Evolutionary conservation across 2,329 filamentous ascomycete species (phyloP).

Genomic region (Clonostachys rhizophaga): DNA sequence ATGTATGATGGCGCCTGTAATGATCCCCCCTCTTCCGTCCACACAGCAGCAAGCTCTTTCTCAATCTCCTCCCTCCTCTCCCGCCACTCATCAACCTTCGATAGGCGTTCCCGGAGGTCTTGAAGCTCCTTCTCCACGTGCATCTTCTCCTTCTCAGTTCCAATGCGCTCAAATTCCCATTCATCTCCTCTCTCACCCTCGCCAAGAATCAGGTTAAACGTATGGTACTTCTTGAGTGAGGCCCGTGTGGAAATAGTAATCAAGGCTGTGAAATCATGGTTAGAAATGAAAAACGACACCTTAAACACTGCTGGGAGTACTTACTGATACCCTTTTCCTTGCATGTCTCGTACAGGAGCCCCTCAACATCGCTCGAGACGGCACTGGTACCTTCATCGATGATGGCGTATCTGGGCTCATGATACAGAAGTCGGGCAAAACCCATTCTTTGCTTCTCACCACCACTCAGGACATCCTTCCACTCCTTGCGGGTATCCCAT

Average conservation of each 20-base stretch:
- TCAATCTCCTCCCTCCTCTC: constrained; percentile 75
- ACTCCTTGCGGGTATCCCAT: constrained; percentile 95
- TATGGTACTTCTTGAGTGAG: constrained; percentile 93
- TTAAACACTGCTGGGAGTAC: constrained; percentile 26
- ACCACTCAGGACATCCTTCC: constrained; percentile 96
- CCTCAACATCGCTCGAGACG: constrained; percentile 91
- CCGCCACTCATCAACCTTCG: constrained; percentile 83
- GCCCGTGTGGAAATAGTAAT: constrained; percentile 95
- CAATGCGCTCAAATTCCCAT: constrained; percentile 92
- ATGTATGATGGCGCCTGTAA: constrained; percentile 33
- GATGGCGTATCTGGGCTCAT: constrained; percentile 91
- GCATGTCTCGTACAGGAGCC: constrained; percentile 84
- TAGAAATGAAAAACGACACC: not conserved
- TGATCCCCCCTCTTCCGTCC: constrained; percentile 47
- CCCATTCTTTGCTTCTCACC: constrained; percentile 97
- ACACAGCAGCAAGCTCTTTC: constrained; percentile 64
- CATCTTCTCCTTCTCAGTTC: constrained; percentile 88
- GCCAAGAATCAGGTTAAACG: constrained; percentile 82
- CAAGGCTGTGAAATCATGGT: constrained; percentile 51
- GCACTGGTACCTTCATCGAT: constrained; percentile 95
- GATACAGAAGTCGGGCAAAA: constrained; percentile 85
- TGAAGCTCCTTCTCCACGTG: constrained; percentile 87
- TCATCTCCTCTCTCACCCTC: constrained; percentile 75
- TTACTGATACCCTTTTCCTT: constrained; percentile 91
- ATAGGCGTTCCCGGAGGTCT: constrained; percentile 74